A percentile compares a stretch with the other conserved stretches of the same genome.
Conservation (phyloP, 441 rosid genomes). For the Syzygium syzygioides region DNA sequence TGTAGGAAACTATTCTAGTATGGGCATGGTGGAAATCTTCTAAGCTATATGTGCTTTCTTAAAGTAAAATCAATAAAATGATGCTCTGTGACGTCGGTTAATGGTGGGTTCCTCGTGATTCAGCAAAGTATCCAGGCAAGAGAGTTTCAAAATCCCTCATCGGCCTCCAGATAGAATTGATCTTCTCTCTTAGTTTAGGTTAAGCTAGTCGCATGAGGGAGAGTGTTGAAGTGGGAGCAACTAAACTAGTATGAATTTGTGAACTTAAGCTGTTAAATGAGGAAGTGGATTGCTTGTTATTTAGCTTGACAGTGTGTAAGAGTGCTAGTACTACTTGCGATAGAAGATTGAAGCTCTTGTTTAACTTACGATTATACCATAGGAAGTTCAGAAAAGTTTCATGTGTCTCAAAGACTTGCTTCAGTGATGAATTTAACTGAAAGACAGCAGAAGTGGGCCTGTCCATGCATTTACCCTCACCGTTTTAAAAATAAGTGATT, state of each 20-base stretch:
- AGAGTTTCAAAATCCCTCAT: not conserved
- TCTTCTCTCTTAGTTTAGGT: not conserved
- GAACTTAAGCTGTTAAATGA: not conserved
- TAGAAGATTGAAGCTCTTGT: not conserved
- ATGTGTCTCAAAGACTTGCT: not conserved
- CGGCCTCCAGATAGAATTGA: not conserved
- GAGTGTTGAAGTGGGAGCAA: not conserved
- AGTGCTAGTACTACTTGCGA: not conserved
- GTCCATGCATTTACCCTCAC: not conserved
- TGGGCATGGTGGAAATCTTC: not conserved
- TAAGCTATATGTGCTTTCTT: not conserved
- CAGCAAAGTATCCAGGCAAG: not conserved
- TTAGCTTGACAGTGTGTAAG: not conserved
- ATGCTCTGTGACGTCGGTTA: not conserved
- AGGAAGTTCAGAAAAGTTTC: not conserved
- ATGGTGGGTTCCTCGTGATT: not conserved
- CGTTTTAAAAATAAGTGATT: not conserved
- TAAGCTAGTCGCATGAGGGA: not conserved
- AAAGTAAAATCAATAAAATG: not conserved
- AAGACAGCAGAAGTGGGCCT: not conserved
- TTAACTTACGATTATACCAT: not conserved
- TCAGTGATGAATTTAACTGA: not conserved
- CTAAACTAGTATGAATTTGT: not conserved
- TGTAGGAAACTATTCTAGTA: not conserved
- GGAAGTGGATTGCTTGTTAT: not conserved